Evolutionary conservation across 2,329 filamentous ascomycete species (phyloP).

Genomic region (Pseudogymnoascus sp.): DNA sequence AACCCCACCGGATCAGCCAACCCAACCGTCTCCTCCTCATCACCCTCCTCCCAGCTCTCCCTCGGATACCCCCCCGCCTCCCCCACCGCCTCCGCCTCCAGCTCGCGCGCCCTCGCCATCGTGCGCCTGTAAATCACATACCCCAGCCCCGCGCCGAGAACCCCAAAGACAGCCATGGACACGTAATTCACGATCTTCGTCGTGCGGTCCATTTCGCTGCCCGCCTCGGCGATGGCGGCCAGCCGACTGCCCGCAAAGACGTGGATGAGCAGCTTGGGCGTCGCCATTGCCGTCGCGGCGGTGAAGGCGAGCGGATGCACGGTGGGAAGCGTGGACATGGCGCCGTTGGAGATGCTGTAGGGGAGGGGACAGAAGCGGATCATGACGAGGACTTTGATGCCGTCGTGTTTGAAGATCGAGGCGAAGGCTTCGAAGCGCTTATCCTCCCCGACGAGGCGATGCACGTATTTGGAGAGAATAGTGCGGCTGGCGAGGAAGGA

Average conservation of each 20-base stretch:
- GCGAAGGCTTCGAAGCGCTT: conserved; percentile 81
- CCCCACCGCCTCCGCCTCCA: conserved; percentile 30
- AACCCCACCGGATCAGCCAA: conserved; percentile 20
- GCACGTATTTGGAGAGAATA: conserved; percentile 68
- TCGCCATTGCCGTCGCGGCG: conserved; percentile 70
- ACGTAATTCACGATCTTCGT: conserved; percentile 79
- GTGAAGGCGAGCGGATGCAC: conserved; percentile 70
- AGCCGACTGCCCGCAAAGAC: conserved; percentile 85
- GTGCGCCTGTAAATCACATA: conserved; percentile 74
- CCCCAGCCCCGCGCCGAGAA: conserved; percentile 67
- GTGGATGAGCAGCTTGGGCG: conserved; percentile 82
- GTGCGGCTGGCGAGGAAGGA: conserved; percentile 77
- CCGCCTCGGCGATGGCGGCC: conserved; percentile 72
- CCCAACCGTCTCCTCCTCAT: conserved; percentile 10
- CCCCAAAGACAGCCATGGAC: conserved; percentile 63
- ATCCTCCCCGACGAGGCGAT: conserved; percentile 72
- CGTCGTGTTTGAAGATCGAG: conserved; percentile 82
- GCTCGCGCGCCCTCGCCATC: conserved; percentile 52
- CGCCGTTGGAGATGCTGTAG: conserved; percentile 88
- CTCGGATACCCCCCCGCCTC: conserved; percentile 1
- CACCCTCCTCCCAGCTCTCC: conserved; percentile 16
- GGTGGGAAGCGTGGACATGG: conserved; percentile 86
- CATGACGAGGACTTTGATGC: conserved; percentile 79
- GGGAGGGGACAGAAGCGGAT: conserved; percentile 88
- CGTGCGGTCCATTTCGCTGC: conserved; percentile 69